These are phyloP conservation scores for Hanseniaspora jakobsenii DNA, from an alignment of 805 yeast species.

Conservation along the genomic window DNA sequence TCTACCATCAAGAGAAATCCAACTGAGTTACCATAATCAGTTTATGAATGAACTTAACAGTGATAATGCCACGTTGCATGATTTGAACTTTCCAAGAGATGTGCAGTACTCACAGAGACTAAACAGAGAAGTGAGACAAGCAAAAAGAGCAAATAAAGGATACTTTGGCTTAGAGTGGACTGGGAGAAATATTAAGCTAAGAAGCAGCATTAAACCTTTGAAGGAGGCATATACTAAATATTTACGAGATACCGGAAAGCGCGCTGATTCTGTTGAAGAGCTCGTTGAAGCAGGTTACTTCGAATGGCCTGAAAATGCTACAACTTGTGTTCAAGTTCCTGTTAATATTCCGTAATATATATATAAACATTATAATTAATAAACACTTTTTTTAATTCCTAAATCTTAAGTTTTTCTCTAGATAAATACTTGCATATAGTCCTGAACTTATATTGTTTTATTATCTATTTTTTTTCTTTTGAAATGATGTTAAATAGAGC, in stretches of 20 bases:
- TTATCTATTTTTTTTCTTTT: too few species aligned
- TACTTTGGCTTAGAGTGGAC: slow-evolving; percentile 44
- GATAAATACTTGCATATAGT: not conserved
- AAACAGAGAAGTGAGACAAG: slow-evolving; percentile 29
- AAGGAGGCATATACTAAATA: slow-evolving; percentile 37
- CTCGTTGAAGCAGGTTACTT: slow-evolving; percentile 31
- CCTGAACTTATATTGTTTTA: too few species aligned
- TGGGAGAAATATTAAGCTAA: slow-evolving; percentile 32
- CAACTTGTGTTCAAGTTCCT: slow-evolving; percentile 18
- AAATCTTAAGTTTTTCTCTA: too few species aligned
- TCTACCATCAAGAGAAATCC: slow-evolving; percentile 40
- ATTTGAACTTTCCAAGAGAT: slow-evolving; percentile 44
- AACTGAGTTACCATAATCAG: slow-evolving; percentile 33
- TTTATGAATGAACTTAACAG: slow-evolving; percentile 34
- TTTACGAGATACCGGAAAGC: slow-evolving; percentile 30
- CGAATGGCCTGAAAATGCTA: slow-evolving; percentile 24
- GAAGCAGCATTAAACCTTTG: slow-evolving; percentile 34
- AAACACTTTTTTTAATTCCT: too few species aligned
- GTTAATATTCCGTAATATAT: slow-evolving; percentile 4
- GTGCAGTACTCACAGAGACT: slow-evolving; percentile 44
- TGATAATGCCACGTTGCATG: slow-evolving; percentile 39
- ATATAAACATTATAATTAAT: too few species aligned
- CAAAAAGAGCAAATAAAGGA: slow-evolving; percentile 30
- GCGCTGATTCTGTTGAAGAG: slow-evolving; percentile 32
- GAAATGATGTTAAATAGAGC: too few species aligned